Conservation (phyloP, 306 rosid genomes). For the Lathyrus tuberosus region DNA sequence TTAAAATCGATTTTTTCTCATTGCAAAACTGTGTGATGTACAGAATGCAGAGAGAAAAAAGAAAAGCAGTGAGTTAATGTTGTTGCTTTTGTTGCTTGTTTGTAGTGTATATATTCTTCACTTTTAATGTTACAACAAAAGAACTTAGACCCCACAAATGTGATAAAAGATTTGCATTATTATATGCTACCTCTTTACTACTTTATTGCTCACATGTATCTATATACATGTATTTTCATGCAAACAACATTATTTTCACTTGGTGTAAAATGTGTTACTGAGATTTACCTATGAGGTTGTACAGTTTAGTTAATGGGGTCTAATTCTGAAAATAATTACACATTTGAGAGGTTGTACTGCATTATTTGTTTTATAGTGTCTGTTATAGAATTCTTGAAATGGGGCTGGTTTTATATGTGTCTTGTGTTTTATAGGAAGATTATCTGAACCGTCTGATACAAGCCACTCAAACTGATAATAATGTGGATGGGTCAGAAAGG, state of each 20-base stretch:
- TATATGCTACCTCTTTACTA: constrained; percentile 23
- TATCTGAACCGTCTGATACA: too few species aligned
- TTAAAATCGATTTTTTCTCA: too few species aligned
- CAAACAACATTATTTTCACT: constrained; percentile 11
- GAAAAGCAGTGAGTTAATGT: too few species aligned
- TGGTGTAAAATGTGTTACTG: neutral
- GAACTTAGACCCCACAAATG: constrained; percentile 48
- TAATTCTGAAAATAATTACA: neutral
- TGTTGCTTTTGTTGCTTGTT: constrained; percentile 43
- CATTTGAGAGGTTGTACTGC: too few species aligned
- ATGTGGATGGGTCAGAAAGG: too few species aligned
- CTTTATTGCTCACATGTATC: constrained; percentile 31
- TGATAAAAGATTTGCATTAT: constrained; percentile 43
- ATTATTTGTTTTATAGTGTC: too few species aligned
- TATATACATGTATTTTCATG: constrained; percentile 23
- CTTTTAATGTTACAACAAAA: constrained; percentile 45
- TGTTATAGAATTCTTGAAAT: too few species aligned
- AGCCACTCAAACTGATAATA: too few species aligned
- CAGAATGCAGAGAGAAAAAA: too few species aligned
- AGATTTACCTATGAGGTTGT: neutral
- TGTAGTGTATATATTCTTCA: constrained; percentile 49
- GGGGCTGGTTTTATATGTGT: too few species aligned
- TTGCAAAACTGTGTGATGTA: too few species aligned
- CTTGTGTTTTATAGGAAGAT: too few species aligned
- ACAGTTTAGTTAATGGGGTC: neutral